Percentiles rank a stretch among this genome's conserved stretches.
Conservation (phyloP, 148 eudicot species). For the Vaccinium myrtillus region DNA sequence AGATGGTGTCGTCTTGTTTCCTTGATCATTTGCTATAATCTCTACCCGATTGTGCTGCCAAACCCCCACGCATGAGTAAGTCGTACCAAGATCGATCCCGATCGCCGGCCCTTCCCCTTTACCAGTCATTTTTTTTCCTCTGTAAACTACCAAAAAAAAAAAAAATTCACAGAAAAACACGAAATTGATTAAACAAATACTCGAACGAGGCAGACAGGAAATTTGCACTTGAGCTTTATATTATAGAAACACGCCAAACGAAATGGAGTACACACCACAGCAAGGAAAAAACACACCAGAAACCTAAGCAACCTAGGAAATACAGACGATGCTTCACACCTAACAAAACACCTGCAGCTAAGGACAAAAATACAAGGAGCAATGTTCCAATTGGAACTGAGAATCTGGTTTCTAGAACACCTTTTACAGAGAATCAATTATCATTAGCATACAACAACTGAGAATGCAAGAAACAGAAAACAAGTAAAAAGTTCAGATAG, state of each 20-base stretch:
- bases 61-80: conserved; percentile 23
- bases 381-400: too few species aligned
- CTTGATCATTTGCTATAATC: conserved; percentile 22
- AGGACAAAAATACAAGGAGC: too few species aligned
- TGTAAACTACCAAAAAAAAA: neutral
- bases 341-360: too few species aligned
- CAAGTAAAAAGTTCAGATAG: too few species aligned
- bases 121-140: conserved; percentile 7
- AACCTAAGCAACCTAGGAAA: too few species aligned
- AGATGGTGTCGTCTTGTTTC: conserved; percentile 20
- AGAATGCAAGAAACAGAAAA: too few species aligned
- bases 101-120: conserved; percentile 15
- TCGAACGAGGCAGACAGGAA: neutral
- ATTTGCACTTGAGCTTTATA: neutral
- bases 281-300: too few species aligned
- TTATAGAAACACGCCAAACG: too few species aligned
- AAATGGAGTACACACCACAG: neutral
- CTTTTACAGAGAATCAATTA: too few species aligned
- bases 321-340: too few species aligned
- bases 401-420: too few species aligned
- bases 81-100: conserved; percentile 17
- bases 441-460: too few species aligned
- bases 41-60: conserved; percentile 18
- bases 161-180: neutral
- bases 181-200: neutral